Percentiles rank a stretch among this genome's conserved stretches.
Evolutionary conservation across 192 early-diverging fungal species (phyloP).

Genomic region (Coemansia sp.): DNA sequence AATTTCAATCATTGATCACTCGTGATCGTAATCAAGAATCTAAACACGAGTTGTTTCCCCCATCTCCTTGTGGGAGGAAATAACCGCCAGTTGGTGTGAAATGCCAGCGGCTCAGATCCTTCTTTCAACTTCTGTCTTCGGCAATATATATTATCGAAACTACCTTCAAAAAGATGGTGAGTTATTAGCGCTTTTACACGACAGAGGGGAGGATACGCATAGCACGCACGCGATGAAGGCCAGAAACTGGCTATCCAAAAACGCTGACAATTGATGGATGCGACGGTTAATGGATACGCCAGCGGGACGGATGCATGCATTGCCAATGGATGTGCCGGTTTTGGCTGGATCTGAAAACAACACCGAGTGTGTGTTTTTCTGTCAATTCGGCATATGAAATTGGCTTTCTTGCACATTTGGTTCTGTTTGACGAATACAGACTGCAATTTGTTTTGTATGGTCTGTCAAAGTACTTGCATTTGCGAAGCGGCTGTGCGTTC

Average conservation of each 20-base stretch:
- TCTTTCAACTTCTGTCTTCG: slow-evolving; percentile 13
- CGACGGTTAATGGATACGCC: no score
- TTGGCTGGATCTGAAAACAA: no score
- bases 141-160: slow-evolving; percentile 16
- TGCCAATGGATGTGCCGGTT: no score
- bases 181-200: neutral
- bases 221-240: neutral
- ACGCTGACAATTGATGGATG: no score
- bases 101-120: slow-evolving; percentile 8
- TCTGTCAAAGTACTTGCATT: neutral
- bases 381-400: no score
- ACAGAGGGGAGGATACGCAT: neutral
- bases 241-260: neutral
- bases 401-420: no score
- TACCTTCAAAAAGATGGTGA: slow-evolving; percentile 16
- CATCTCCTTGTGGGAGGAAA: neutral
- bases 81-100: neutral
- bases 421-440: no score
- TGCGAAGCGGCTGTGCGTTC: neutral
- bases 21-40: slow-evolving; percentile 4
- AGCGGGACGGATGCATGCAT: no score
- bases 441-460: no score
- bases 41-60: no score
- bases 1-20: neutral
- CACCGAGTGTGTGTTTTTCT: no score